Evolutionary conservation across 768 basidiomycete species (phyloP).

Genomic region (Mrakia hoshinonis): DNA sequence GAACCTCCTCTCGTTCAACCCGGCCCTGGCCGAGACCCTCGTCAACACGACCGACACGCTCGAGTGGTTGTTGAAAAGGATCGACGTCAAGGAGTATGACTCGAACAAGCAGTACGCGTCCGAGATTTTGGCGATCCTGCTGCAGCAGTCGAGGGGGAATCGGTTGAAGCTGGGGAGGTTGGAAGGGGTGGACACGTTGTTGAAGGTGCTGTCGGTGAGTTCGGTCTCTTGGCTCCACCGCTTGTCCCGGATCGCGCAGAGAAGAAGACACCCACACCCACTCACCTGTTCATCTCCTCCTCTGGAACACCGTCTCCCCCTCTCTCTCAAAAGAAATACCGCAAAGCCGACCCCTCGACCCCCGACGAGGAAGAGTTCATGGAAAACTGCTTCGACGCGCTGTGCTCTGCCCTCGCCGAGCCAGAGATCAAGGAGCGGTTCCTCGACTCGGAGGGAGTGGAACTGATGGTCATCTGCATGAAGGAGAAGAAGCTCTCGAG

Average conservation of each 20-base stretch:
- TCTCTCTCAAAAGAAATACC: constrained; percentile 58
- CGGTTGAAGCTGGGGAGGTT: constrained; percentile 59
- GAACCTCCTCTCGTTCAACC: constrained; percentile 79
- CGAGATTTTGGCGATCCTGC: constrained; percentile 73
- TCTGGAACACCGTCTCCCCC: neutral
- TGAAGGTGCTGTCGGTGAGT: constrained; percentile 74
- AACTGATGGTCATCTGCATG: constrained; percentile 97
- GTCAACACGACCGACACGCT: constrained; percentile 64
- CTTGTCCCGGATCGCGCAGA: too few species aligned
- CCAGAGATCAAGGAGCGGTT: constrained; percentile 70
- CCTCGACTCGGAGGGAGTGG: constrained; percentile 82
- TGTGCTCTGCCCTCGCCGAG: constrained; percentile 79
- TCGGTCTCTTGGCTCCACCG: constrained; percentile 1
- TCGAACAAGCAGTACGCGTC: constrained; percentile 90
- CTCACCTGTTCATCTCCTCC: neutral
- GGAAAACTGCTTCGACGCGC: constrained; percentile 87
- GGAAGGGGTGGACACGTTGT: constrained; percentile 66
- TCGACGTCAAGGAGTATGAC: constrained; percentile 64
- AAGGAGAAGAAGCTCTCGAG: constrained; percentile 76
- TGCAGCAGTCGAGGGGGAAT: constrained; percentile 65
- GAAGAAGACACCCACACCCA: too few species aligned
- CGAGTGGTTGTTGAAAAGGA: constrained; percentile 67
- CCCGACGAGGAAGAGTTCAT: constrained; percentile 93
- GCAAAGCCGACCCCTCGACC: constrained; percentile 70
- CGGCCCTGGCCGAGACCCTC: constrained; percentile 60